Conservation (phyloP, 2,329 filamentous ascomycete species). For the Ascochyta viciae-villosae region DNA sequence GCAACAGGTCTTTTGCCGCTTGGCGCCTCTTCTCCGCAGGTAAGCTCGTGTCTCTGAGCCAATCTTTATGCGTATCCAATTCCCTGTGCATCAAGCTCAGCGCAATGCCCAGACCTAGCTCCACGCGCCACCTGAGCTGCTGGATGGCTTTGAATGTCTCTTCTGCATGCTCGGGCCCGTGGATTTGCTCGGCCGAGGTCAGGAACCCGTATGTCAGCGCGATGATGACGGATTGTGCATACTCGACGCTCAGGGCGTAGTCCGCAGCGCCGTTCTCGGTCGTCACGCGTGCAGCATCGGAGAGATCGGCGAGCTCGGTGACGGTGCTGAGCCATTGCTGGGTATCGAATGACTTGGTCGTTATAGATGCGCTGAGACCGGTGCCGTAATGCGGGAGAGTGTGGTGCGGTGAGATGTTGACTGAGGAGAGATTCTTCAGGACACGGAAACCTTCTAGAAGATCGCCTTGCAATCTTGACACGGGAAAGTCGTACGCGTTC, state of each 20-base stretch:
- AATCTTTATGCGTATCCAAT: conserved; percentile 17
- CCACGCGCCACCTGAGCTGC: conserved; percentile 40
- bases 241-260: conserved; percentile 28
- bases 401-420: conserved; percentile 25
- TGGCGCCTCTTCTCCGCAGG: background rate
- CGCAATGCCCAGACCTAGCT: conserved; percentile 32
- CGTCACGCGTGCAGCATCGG: conserved; percentile 22
- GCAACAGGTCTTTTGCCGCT: conserved; percentile 30
- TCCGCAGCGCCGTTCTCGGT: conserved; percentile 19
- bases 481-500: conserved; percentile 35
- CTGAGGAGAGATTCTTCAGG: conserved; percentile 31
- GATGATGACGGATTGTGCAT: conserved; percentile 36
- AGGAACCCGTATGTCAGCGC: conserved; percentile 43
- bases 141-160: conserved; percentile 27
- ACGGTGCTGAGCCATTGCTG: conserved; percentile 27
- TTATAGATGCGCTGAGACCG: conserved; percentile 32
- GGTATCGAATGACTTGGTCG: conserved; percentile 12
- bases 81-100: conserved; percentile 23
- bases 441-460: conserved; percentile 42
- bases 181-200: conserved; percentile 33
- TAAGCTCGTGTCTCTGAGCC: conserved; percentile 15
- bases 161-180: conserved; percentile 6
- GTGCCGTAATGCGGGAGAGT: conserved; percentile 36
- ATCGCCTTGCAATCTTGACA: conserved; percentile 41
- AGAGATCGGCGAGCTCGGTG: conserved; percentile 27